These are phyloP conservation scores for Penicillium soppii DNA, from an alignment of 495 filamentous ascomycete genomes.

Conservation along the genomic window DNA sequence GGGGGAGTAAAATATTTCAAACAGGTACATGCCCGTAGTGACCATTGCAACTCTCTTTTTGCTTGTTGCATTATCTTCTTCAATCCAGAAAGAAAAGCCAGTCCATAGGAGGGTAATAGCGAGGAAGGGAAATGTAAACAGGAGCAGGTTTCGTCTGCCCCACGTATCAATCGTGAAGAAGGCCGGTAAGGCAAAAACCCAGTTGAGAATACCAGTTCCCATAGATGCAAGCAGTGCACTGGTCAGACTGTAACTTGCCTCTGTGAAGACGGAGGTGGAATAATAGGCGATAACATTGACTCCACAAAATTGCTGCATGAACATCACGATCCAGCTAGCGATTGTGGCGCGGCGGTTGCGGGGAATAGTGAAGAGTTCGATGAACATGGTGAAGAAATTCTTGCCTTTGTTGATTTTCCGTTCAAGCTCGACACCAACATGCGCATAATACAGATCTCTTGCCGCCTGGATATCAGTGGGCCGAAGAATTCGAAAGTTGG, in stretches of 20 bases:
- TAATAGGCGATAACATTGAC: conserved; percentile 57
- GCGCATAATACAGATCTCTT: conserved; percentile 55
- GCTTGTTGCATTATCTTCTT: conserved; percentile 22
- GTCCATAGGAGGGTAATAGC: conserved; percentile 56
- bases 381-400: conserved; percentile 49
- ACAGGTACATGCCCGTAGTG: conserved; percentile 51
- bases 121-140: conserved; percentile 65
- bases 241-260: conserved; percentile 45
- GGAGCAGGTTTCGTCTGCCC: conserved; percentile 59
- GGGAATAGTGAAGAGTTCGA: conserved; percentile 53
- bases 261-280: conserved; percentile 54
- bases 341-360: conserved; percentile 55
- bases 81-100: conserved; percentile 59
- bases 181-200: conserved; percentile 65
- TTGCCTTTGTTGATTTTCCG: conserved; percentile 42
- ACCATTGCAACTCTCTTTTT: conserved; percentile 46
- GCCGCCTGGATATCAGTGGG: conserved; percentile 48
- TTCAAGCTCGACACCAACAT: conserved; percentile 47
- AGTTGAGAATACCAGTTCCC: conserved; percentile 66
- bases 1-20: conserved; percentile 53
- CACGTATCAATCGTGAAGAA: conserved; percentile 69
- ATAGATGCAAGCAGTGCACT: conserved; percentile 55
- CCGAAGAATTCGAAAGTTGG: conserved; percentile 45
- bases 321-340: conserved; percentile 52
- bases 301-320: conserved; percentile 53